Evolutionary conservation across 202 grass and related monocot species (phyloP), one percentile per base, ranked within the genome.

Genomic region (Bolboschoenoplectus hybrid): DNA sequence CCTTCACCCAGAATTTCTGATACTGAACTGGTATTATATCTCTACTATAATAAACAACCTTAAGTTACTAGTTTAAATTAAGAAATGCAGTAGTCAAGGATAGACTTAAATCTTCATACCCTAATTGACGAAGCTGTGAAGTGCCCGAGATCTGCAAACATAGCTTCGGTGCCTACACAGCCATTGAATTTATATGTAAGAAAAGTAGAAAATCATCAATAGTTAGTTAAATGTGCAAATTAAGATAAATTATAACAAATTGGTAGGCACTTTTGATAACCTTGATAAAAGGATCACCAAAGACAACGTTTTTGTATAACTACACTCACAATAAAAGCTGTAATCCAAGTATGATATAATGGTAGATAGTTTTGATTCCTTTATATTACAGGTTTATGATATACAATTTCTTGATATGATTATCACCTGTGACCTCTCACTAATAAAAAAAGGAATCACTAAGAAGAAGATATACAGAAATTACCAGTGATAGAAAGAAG

Each of bases 131-230:
- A 38, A 4, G 69, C 73, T 60, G 72, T 92, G 82, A 94, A 97
- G 73, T 94, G 94, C 49, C 94, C 92, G 78, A 94, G 94, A 94
- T 97, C 94, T 2, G 94, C 90, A 51, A 94, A 94, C 92, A 97
- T 94, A 81, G 92, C 94, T 86, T 97, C 94, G 41, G 90, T 94
- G 84, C 94, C 94, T 97, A 62, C 39, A 89, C 34, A 63, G 53
- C 14, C 62, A 19, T 68, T 36, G 63, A 13, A 85, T 64, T 35
- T 82, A 63, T 0, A 1, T 86, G 68, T 73, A 58, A 83, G 39
- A 81, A 56, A 10, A 26, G 26, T 26, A 26, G 26, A 26, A 26
- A 26, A 26, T 39, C 61, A 60, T 56, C 71, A 85, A 8, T 88
- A 11, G 7, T 51, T 65, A 32, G 26, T 66, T 63, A 85, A 43